Percentiles rank a stretch among this genome's conserved stretches.
Evolutionary conservation across 2,329 filamentous ascomycete genomes (phyloP).

Genomic region (Xylaria sp.): DNA sequence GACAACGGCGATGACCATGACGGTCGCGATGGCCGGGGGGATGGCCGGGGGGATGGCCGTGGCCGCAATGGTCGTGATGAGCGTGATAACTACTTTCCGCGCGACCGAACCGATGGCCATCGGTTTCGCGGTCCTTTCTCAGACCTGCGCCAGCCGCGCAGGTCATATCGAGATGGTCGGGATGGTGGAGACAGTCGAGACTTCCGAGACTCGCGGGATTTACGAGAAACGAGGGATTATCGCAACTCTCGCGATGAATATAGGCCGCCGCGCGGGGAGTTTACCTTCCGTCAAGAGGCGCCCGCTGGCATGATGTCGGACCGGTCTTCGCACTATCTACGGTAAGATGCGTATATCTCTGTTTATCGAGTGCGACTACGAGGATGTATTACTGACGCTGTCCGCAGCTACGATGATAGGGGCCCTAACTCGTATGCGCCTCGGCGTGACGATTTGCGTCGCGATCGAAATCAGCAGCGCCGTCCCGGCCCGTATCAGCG

Average conservation of each 20-base stretch:
- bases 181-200: constrained; percentile 27
- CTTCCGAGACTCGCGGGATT: constrained; percentile 32
- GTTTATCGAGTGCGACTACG: constrained; percentile 1
- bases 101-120: constrained; percentile 37
- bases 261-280: constrained; percentile 60
- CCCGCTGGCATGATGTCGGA: constrained; percentile 60
- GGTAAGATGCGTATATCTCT: constrained; percentile 33
- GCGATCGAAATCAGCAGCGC: constrained; percentile 21
- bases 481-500: constrained; percentile 20
- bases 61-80: constrained; percentile 21
- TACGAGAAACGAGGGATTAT: constrained; percentile 33
- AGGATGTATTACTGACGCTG: constrained; percentile 20
- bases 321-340: constrained; percentile 39
- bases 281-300: constrained; percentile 66
- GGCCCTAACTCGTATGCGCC: constrained; percentile 22
- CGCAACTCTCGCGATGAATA: constrained; percentile 42
- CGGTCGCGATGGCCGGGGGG: constrained; percentile 21
- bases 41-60: constrained; percentile 20
- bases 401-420: constrained; percentile 35
- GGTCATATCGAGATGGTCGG: constrained; percentile 24
- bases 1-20: constrained; percentile 30
- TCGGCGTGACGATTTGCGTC: constrained; percentile 35
- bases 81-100: constrained; percentile 29
- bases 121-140: constrained; percentile 46
- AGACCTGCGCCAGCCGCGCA: constrained; percentile 40